Percentiles rank a stretch among this genome's conserved stretches.
Evolutionary conservation across 805 yeast genomes (phyloP).

Genomic region (Starmerella ratchasimensis): DNA sequence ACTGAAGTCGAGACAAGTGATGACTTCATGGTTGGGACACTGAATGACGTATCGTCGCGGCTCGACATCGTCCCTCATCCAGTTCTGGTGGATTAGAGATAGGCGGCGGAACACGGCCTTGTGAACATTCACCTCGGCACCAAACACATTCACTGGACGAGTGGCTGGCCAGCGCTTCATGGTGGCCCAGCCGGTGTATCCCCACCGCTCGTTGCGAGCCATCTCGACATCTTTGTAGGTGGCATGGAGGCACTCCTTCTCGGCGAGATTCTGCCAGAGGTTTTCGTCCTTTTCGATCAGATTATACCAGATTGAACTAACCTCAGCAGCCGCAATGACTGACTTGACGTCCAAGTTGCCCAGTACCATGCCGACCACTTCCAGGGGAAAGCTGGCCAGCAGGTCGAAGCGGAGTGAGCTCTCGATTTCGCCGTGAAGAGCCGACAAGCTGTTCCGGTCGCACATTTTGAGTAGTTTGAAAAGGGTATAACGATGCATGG

Average conservation of each 20-base stretch:
- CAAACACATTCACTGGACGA: slow-evolving; percentile 18
- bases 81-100: slow-evolving; percentile 44
- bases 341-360: slow-evolving; percentile 49
- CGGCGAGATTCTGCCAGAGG: slow-evolving; percentile 58
- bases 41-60: slow-evolving; percentile 57
- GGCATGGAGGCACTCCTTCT: slow-evolving; percentile 46
- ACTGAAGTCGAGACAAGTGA: slow-evolving; percentile 88
- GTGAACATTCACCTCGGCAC: slow-evolving; percentile 28
- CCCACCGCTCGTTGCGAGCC: slow-evolving; percentile 26
- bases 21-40: slow-evolving; percentile 40
- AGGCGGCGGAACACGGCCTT: slow-evolving; percentile 51
- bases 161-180: slow-evolving; percentile 1
- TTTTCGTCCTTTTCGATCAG: slow-evolving; percentile 46
- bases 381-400: slow-evolving; percentile 56
- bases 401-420: slow-evolving; percentile 59
- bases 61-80: slow-evolving; percentile 61
- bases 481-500: slow-evolving; percentile 37
- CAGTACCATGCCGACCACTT: slow-evolving; percentile 54
- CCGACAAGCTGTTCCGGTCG: slow-evolving; percentile 48
- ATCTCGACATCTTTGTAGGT: slow-evolving; percentile 34
- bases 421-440: slow-evolving; percentile 40
- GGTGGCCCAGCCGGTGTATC: slow-evolving; percentile 24
- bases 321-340: slow-evolving; percentile 46
- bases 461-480: slow-evolving; percentile 44
- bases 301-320: slow-evolving; percentile 55